Percentiles rank a stretch among this genome's conserved stretches.
Evolutionary conservation across 306 rosid genomes (phyloP).

Genomic region (Cicer pinnatifidum): DNA sequence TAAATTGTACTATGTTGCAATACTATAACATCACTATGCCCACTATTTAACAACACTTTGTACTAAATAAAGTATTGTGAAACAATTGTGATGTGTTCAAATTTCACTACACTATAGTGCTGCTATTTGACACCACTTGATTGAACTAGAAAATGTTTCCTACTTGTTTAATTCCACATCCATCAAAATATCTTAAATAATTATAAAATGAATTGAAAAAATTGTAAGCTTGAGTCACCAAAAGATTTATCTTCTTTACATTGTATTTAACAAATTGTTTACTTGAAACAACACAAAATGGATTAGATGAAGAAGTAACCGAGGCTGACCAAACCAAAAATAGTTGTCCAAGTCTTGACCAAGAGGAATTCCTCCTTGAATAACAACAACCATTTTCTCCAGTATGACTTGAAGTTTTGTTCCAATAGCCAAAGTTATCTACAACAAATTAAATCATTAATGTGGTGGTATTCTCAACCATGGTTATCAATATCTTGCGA

Average conservation of each 20-base stretch:
- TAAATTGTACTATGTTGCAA: too few relatives aligned
- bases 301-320: constrained; percentile 83
- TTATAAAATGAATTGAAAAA: background rate
- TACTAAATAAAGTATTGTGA: too few relatives aligned
- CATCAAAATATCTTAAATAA: constrained; percentile 9
- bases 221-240: background rate
- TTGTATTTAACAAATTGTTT: constrained; percentile 22
- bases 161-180: constrained; percentile 16
- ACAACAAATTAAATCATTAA: constrained; percentile 34
- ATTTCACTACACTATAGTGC: too few relatives aligned
- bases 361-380: constrained; percentile 87
- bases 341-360: constrained; percentile 85
- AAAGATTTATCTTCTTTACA: too few relatives aligned
- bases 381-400: constrained; percentile 90
- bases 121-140: background rate
- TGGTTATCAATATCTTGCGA: background rate
- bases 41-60: too few relatives aligned
- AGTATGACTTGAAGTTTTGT: constrained; percentile 79
- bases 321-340: constrained; percentile 92
- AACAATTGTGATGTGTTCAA: too few relatives aligned
- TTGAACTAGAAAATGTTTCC: background rate
- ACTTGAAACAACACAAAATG: constrained; percentile 96
- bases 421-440: constrained; percentile 90
- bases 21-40: too few relatives aligned
- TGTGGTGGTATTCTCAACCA: constrained; percentile 35